These are phyloP conservation scores for Scheffersomyces titani DNA, from an alignment of 1,139 yeast genomes.

Conservation along the genomic window DNA sequence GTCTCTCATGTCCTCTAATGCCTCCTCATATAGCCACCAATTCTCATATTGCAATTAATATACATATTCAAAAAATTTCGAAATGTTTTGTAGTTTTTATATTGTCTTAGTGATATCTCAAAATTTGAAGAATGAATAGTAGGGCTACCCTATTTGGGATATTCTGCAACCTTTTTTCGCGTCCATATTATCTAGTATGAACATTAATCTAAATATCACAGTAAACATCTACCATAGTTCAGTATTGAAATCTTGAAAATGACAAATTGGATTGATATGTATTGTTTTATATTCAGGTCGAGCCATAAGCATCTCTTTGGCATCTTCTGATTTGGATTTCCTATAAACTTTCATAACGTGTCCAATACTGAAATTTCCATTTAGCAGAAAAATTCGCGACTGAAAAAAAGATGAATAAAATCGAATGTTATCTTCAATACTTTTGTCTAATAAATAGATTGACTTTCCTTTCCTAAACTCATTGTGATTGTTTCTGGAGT, in stretches of 20 bases:
- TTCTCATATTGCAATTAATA: slow-evolving; percentile 4
- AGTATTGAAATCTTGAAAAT: not conserved
- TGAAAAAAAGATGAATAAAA: not conserved
- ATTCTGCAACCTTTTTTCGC: not conserved
- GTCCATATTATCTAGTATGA: not conserved
- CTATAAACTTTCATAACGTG: not conserved
- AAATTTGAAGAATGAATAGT: not conserved
- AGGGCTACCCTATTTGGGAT: not conserved
- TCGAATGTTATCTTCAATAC: not conserved
- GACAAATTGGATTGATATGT: not conserved
- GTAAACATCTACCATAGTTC: not conserved
- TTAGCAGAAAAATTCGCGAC: not conserved
- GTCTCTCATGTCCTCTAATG: slow-evolving; percentile 13
- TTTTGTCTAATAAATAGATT: no score
- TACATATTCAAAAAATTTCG: not conserved
- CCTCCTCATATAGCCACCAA: slow-evolving; percentile 9
- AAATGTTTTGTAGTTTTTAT: not conserved
- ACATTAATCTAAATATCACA: not conserved
- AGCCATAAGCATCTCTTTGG: not conserved
- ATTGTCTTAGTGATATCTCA: not conserved
- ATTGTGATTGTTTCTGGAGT: not conserved
- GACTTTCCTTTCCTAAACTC: not conserved
- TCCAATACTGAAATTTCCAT: not conserved
- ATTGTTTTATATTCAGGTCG: not conserved
- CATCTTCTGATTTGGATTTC: not conserved